A percentile compares a stretch with the other conserved stretches of the same genome.
Conservation (phyloP, 2,329 filamentous ascomycete genomes). For the Alternaria arbusti region DNA sequence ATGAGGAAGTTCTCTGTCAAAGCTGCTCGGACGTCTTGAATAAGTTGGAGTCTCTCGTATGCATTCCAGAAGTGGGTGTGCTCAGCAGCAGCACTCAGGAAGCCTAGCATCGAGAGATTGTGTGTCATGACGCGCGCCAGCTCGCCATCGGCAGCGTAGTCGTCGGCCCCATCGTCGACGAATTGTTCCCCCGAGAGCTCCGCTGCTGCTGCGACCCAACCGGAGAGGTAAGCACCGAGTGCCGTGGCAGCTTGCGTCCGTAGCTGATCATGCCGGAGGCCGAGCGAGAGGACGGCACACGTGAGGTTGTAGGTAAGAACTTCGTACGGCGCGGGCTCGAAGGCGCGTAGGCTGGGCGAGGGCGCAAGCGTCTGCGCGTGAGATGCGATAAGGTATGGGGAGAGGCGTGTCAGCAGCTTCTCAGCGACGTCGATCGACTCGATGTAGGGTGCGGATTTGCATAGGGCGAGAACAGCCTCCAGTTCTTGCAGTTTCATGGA, state of each 20-base stretch:
- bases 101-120: slow-evolving; percentile 85
- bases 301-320: slow-evolving; percentile 79
- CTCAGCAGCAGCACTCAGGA: slow-evolving; percentile 80
- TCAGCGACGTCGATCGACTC: slow-evolving; percentile 74
- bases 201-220: slow-evolving; percentile 69
- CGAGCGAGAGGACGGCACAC: slow-evolving; percentile 80
- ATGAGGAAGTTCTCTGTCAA: slow-evolving; percentile 86
- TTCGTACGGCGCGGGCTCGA: slow-evolving; percentile 90
- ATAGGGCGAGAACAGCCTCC: slow-evolving; percentile 88
- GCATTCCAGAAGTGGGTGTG: slow-evolving; percentile 82
- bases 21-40: slow-evolving; percentile 73
- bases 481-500: slow-evolving; percentile 80
- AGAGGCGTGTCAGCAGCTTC: slow-evolving; percentile 77
- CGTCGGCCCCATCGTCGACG: slow-evolving; percentile 62
- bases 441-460: slow-evolving; percentile 83
- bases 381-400: slow-evolving; percentile 84
- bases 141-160: slow-evolving; percentile 57
- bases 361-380: slow-evolving; percentile 78
- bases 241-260: slow-evolving; percentile 70
- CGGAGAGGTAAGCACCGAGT: slow-evolving; percentile 74
- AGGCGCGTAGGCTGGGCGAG: slow-evolving; percentile 81
- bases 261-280: slow-evolving; percentile 72
- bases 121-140: slow-evolving; percentile 73
- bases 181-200: slow-evolving; percentile 60
- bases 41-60: slow-evolving; percentile 73